A percentile compares a stretch with the other conserved stretches of the same genome.
phyloP scores from a whole-genome alignment of 1,284 basidiomycete genomes.

The Leccinum ponderosum region DNA sequence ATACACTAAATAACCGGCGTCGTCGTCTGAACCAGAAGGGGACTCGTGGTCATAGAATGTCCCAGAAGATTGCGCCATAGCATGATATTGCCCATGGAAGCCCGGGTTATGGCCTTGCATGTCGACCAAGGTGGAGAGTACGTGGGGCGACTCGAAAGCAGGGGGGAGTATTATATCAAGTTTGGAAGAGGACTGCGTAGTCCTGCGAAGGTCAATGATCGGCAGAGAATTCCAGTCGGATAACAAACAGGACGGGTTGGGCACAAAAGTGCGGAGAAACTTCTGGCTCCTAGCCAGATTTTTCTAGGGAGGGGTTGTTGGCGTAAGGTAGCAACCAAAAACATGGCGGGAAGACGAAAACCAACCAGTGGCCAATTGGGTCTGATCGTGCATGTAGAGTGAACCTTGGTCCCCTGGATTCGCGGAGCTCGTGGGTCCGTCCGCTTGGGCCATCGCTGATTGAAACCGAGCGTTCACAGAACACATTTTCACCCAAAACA shows the following conservation, averaged over 20 bases:
- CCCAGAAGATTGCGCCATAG: constrained; percentile 30
- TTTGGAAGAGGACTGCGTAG: constrained; percentile 7
- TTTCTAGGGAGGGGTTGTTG: constrained; percentile 32
- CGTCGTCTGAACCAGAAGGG: constrained; percentile 52
- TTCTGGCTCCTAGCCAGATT: constrained; percentile 21
- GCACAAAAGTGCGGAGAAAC: constrained; percentile 16
- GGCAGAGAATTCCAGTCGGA: constrained; percentile 21
- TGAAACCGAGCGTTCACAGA: constrained; percentile 32
- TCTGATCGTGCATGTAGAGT: constrained; percentile 33
- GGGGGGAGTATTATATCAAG: constrained; percentile 5
- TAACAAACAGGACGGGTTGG: constrained; percentile 31
- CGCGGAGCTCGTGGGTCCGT: constrained; percentile 36
- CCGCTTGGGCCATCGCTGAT: constrained; percentile 27
- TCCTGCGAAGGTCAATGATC: constrained; percentile 30
- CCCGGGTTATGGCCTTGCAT: constrained; percentile 31
- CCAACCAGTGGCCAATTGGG: constrained; percentile 29
- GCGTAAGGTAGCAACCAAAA: constrained; percentile 32
- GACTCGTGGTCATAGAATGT: constrained; percentile 42
- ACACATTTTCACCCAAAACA: constrained; percentile 21
- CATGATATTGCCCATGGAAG: constrained; percentile 14
- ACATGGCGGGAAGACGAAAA: constrained; percentile 34
- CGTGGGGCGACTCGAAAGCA: constrained; percentile 6
- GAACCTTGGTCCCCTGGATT: constrained; percentile 31
- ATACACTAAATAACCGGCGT: constrained; percentile 29
- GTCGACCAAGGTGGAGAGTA: constrained; percentile 11